phyloP scores from a whole-genome alignment of 148 eudicot genomes.

The Spergularia marina region DNA sequence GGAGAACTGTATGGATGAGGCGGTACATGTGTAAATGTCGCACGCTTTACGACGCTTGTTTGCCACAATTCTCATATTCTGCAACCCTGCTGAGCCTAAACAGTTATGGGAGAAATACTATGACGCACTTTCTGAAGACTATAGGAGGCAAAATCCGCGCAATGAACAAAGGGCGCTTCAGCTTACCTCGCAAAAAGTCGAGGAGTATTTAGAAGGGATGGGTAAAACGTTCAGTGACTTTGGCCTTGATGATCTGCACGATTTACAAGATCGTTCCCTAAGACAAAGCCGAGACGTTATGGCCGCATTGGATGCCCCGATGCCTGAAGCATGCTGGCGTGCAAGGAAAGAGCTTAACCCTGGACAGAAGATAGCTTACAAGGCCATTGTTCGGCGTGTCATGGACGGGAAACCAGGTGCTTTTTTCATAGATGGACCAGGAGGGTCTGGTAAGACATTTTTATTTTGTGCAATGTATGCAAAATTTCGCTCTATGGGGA shows the following conservation, averaged over 20 bases:
- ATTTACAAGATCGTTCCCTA: no score
- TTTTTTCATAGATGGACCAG: not conserved
- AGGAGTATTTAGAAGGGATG: not conserved
- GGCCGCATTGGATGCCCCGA: not conserved
- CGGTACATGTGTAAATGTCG: not conserved
- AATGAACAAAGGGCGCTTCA: not conserved
- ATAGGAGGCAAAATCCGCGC: not conserved
- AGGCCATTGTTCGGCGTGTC: not conserved
- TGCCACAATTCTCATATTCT: not conserved
- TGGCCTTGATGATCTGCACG: not conserved
- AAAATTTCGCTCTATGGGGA: not conserved
- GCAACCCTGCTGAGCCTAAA: not conserved
- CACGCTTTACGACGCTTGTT: not conserved
- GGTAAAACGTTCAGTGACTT: not conserved
- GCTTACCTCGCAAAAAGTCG: no score
- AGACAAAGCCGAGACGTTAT: not conserved
- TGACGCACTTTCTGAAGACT: not conserved
- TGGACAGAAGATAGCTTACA: not conserved
- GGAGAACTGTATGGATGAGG: not conserved
- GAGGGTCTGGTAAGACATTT: not conserved
- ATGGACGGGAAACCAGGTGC: not conserved
- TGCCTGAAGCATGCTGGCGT: not conserved
- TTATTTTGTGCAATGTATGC: not conserved
- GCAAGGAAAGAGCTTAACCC: not conserved
- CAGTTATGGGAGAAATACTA: not conserved